Evolutionary conservation across 305 asterid species (phyloP).

Genomic region (Solanum aculeatissimum): DNA sequence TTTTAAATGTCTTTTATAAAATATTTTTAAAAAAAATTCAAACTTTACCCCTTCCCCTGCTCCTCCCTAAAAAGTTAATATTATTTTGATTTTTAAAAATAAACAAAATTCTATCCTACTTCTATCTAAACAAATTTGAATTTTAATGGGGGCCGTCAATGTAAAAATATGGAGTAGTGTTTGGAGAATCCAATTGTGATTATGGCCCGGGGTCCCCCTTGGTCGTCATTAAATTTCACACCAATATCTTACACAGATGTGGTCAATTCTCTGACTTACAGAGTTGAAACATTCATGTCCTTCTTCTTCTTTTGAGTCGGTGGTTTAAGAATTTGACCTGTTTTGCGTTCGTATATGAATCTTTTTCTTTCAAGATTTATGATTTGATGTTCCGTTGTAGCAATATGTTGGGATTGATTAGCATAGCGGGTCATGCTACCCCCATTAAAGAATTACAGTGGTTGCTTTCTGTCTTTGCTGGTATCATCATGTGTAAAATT

Average conservation of each 20-base stretch:
- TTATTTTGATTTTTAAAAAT: too few relatives aligned
- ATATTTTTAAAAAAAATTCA: too few relatives aligned
- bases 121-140: not conserved
- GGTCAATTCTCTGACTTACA: not conserved
- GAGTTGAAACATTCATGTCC: not conserved
- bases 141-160: not conserved
- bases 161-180: not conserved
- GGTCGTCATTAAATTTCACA: not conserved
- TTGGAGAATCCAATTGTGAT: not conserved
- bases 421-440: conserved; percentile 29
- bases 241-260: not conserved
- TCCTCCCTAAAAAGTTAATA: too few relatives aligned
- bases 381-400: not conserved
- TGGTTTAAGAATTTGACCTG: too few relatives aligned
- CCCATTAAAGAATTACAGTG: conserved; percentile 47
- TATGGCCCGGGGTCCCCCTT: not conserved
- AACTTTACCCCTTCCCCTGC: too few relatives aligned
- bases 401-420: conserved; percentile 25
- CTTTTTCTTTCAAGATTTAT: too few relatives aligned
- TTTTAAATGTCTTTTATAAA: too few relatives aligned
- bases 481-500: conserved; percentile 78
- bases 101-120: too few relatives aligned
- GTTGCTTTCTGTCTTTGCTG: conserved; percentile 55
- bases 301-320: too few relatives aligned
- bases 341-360: not conserved